A percentile compares a stretch with the other conserved stretches of the same genome.
Conservation (phyloP, 2,329 filamentous ascomycete species). For the Cladosporium sp. region DNA sequence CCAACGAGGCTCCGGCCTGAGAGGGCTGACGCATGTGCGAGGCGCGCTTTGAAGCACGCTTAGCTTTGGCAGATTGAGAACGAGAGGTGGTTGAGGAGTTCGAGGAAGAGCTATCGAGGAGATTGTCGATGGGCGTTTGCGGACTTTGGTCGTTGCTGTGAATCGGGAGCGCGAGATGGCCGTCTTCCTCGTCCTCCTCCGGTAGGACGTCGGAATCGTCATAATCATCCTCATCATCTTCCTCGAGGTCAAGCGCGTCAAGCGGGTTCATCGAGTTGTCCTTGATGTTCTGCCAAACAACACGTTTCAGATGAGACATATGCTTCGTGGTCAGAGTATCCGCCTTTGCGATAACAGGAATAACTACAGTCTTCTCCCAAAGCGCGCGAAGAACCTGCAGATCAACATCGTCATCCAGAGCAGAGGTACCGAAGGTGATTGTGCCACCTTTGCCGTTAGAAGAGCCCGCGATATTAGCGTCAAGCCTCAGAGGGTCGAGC, state of each 20-base stretch:
- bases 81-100: constrained; percentile 28
- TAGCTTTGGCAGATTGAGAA: constrained; percentile 20
- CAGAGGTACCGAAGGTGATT: constrained; percentile 45
- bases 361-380: constrained; percentile 89
- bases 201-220: constrained; percentile 33
- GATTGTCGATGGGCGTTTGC: constrained; percentile 29
- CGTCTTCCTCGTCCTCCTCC: constrained; percentile 32
- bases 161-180: constrained; percentile 34
- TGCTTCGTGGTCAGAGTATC: constrained; percentile 95
- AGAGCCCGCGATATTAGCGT: constrained; percentile 55
- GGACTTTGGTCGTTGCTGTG: not conserved
- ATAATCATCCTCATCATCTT: constrained; percentile 55
- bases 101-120: constrained; percentile 33
- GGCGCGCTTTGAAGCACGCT: constrained; percentile 23
- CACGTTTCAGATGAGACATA: constrained; percentile 87
- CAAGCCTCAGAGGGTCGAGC: constrained; percentile 80
- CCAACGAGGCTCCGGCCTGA: constrained; percentile 34
- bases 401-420: constrained; percentile 83
- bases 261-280: constrained; percentile 82
- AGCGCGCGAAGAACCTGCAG: constrained; percentile 83
- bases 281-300: constrained; percentile 84
- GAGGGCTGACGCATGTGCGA: constrained; percentile 38
- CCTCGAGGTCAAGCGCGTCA: constrained; percentile 77
- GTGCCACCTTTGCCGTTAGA: constrained; percentile 31
- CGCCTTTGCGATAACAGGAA: constrained; percentile 93